phyloP scores from a whole-genome alignment of 2,329 filamentous ascomycete species.

The Talaromyces sp. region DNA sequence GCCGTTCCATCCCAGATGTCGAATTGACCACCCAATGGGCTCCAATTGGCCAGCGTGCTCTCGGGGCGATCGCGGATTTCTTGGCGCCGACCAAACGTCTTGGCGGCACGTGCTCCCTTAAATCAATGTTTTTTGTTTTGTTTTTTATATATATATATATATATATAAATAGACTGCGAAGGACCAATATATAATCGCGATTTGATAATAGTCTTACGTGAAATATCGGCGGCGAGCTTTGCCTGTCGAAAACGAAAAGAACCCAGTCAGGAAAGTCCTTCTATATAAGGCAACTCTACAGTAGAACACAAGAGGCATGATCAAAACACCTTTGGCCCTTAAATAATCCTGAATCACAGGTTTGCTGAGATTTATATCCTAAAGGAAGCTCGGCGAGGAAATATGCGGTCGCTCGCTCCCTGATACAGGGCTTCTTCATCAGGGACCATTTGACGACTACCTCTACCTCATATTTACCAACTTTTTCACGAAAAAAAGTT shows the following conservation, averaged over 20 bases:
- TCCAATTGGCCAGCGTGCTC: conserved; percentile 14
- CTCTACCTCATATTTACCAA: neutral
- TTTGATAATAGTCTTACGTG: neutral
- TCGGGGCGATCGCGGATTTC: conserved; percentile 20
- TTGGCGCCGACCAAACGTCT: conserved; percentile 19
- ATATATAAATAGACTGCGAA: neutral
- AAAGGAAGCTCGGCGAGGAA: neutral
- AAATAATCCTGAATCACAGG: neutral
- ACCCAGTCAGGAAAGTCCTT: neutral
- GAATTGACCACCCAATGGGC: conserved; percentile 31
- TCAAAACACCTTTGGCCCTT: too few species aligned
- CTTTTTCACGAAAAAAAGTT: neutral
- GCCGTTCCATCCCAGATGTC: neutral
- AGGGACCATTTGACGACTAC: neutral
- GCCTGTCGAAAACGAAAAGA: neutral
- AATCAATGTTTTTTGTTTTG: neutral
- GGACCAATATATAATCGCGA: neutral
- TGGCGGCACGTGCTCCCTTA: conserved; percentile 10
- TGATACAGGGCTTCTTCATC: too few species aligned
- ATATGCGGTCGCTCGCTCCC: neutral
- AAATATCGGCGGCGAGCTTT: neutral
- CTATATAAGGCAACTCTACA: neutral
- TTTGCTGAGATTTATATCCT: neutral
- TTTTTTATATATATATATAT: too few species aligned
- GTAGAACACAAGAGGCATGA: neutral